Evolutionary conservation across 306 rosid species (phyloP).

Genomic region (Prunus padus): DNA sequence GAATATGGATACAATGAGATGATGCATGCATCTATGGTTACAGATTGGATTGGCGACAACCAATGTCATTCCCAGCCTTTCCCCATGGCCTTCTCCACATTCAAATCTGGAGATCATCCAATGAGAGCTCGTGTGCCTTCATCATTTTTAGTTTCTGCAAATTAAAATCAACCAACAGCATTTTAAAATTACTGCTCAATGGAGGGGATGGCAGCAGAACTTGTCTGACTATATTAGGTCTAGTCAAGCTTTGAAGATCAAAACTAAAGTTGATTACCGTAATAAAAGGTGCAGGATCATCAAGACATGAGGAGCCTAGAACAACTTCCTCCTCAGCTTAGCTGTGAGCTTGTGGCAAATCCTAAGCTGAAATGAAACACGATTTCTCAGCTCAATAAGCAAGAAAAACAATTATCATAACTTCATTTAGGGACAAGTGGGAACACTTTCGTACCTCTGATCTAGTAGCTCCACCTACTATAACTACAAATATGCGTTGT

Average conservation of each 20-base stretch:
- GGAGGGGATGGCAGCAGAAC: not conserved
- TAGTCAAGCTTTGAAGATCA: not conserved
- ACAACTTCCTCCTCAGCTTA: slow-evolving; percentile 83
- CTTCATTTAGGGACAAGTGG: not conserved
- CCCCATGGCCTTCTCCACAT: not conserved
- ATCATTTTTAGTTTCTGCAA: slow-evolving; percentile 84
- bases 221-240: not conserved
- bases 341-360: slow-evolving; percentile 90
- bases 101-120: slow-evolving; percentile 90
- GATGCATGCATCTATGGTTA: slow-evolving; percentile 25
- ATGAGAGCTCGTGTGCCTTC: slow-evolving; percentile 57
- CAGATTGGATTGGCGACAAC: slow-evolving; percentile 18
- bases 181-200: not conserved
- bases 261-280: slow-evolving; percentile 49
- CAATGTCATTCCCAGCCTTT: slow-evolving; percentile 26
- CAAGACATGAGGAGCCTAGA: slow-evolving; percentile 85
- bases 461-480: slow-evolving; percentile 94
- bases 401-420: not conserved
- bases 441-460: slow-evolving; percentile 65
- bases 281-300: slow-evolving; percentile 86
- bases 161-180: not conserved
- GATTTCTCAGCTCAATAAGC: slow-evolving; percentile 11
- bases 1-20: slow-evolving; percentile 22
- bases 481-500: slow-evolving; percentile 79
- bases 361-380: slow-evolving; percentile 66